Conservation (phyloP, 495 filamentous ascomycete genomes). For the Astrocystis sublimbata region DNA sequence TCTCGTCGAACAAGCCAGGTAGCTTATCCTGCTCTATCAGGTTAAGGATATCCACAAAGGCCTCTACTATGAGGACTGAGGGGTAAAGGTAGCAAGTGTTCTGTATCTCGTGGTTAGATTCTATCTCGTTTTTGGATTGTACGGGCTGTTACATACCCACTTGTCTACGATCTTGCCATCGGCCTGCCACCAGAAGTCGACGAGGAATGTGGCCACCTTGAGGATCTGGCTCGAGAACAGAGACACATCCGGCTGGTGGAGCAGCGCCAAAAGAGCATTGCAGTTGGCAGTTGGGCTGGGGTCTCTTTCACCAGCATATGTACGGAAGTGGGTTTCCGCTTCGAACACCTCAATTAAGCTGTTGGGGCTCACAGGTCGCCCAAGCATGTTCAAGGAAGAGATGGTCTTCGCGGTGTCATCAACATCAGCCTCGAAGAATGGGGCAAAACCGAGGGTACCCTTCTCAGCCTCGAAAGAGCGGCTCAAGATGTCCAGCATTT, state of each 20-base stretch:
- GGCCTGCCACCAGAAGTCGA: conserved; percentile 24
- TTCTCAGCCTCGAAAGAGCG: conserved; percentile 19
- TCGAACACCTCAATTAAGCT: conserved; percentile 41
- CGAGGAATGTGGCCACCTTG: conserved; percentile 30
- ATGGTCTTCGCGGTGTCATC: conserved; percentile 52
- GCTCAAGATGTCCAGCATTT: conserved; percentile 24
- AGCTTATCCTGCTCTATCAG: conserved; percentile 23
- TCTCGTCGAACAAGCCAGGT: conserved; percentile 15
- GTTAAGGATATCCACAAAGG: conserved; percentile 24
- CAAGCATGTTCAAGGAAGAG: conserved; percentile 34
- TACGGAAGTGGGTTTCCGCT: conserved; percentile 38
- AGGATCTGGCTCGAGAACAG: conserved; percentile 20
- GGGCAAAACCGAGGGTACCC: conserved; percentile 24
- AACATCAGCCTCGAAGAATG: conserved; percentile 44
- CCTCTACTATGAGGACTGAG: conserved; percentile 24
- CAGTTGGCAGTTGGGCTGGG: conserved; percentile 48
- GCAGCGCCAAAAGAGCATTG: conserved; percentile 42
- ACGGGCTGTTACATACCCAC: conserved; percentile 25
- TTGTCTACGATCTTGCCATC: conserved; percentile 28
- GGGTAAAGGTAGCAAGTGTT: conserved; percentile 27
- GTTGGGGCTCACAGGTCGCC: conserved; percentile 24
- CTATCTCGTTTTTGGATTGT: neutral
- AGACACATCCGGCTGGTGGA: conserved; percentile 20
- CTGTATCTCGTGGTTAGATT: conserved; percentile 13
- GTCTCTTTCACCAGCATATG: conserved; percentile 41